Evolutionary conservation across 202 grass and related monocot genomes (phyloP), one percentile per base, ranked within the genome.

Genomic region (Carex arenaria): DNA sequence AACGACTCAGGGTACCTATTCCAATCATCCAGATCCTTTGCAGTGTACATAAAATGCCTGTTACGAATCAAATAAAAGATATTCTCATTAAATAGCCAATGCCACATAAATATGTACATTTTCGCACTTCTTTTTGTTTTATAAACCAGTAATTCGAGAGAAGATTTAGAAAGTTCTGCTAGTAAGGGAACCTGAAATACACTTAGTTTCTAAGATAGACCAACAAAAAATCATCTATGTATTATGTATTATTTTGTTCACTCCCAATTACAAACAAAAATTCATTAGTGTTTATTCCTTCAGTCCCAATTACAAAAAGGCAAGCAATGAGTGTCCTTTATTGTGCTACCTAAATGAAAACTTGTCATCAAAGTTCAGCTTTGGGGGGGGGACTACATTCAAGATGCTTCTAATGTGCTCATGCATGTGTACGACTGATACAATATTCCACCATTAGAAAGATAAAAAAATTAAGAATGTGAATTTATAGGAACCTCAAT

Each of bases 21-120:
- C 96, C 96, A 99, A 63, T 95, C 93, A 79, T 95, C 91, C 81
- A 99, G 84, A 92, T 99, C 91, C 86, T 95, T 99, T 88, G 89
- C 85, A 65, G 96, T 95, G 85, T 90, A 99, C 90, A 95, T 92
- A 81, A 99, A 99, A 81, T 94, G 91, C 67, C 96, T 99, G 81
- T 71, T 64, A 67, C 30, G 2, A 45, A 66, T 45, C 19, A 81
- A 11, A 59, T 78, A 59, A 59, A 36, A 77, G 5, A 19, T 5
- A 76, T 5, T 78, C 73, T n/a, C 73, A 60, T 59, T 56, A 76
- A 56, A 76, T 19, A 38, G 54, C 68, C 68, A 78, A 59, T 23
- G 53, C 52, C 26, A 36, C 15, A n/a, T 32, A 60, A 38, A 78
- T 49, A 49, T 59, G 73, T 38, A 78, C 28, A 77, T 77, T 56